Evolutionary conservation across 768 basidiomycete species (phyloP), one percentile per base, ranked within the genome.

Genomic region (Russula virescens): DNA sequence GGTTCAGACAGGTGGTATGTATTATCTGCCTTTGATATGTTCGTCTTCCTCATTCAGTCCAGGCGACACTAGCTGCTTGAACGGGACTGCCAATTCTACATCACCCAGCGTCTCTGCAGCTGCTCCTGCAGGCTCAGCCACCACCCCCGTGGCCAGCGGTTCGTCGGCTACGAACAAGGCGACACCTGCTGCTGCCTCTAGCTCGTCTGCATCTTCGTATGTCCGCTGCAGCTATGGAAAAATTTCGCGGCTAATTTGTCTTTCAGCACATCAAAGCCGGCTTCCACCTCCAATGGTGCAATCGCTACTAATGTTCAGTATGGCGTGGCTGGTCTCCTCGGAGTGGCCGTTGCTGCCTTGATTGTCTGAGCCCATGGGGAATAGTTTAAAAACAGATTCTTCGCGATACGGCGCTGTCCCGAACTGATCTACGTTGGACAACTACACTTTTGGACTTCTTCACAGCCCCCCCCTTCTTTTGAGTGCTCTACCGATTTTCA

Each of bases 11-110:
- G 78, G 84, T 47, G 21, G 58, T 50, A 47, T 26, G 46, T 28
- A 14, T 13, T 23, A 8, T 5, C 21, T n/a, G 35, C 42, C 68
- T 69, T 47, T 45, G 6, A 45, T 38, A 19, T 1, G 11, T 40
- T 5, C n/a, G 1, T 1, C 2, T n/a, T 25, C 28, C 51, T 66
- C 16, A 64, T 21, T 19, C 13, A 38, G 26, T 49, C 5, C 58
- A 75, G 74, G 68, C 60, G 75, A 75, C 43, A 71, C 68, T 51
- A 72, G 71, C 60, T 82, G 83, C 69, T 45, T 78, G 60, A 71
- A 64, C 62, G 70, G 69, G 47, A 19, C 42, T 1, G 3, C 42
- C 16, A 43, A 31, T 31, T 3, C 8, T 31, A 31, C 31, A 8
- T 4, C 31, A 31, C 31, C 31, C 31, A 31, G 5, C 8, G 31